These are phyloP conservation scores for Pseudocercospora musae DNA, from an alignment of 2,329 filamentous ascomycete species.

Conservation along the genomic window DNA sequence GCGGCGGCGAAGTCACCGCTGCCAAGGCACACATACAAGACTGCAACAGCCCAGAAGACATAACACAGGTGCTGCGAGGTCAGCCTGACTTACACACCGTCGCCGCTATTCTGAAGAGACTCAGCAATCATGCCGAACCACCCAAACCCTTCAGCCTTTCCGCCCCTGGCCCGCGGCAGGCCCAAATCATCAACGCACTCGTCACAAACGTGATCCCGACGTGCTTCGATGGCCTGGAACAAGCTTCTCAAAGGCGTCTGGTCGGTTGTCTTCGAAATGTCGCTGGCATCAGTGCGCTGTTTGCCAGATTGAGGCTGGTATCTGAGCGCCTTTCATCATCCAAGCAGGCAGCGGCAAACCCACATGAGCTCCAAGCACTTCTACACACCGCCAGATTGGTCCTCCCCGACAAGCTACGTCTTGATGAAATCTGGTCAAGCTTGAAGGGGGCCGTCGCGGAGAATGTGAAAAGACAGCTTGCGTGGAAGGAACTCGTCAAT, in stretches of 20 bases:
- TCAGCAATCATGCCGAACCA: slow-evolving; percentile 11
- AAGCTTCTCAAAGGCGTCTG: slow-evolving; percentile 50
- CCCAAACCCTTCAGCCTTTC: slow-evolving; percentile 56
- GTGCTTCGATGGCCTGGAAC: slow-evolving; percentile 68
- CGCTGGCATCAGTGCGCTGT: slow-evolving; percentile 71
- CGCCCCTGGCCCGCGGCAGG: slow-evolving; percentile 62
- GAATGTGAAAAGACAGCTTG: slow-evolving; percentile 47
- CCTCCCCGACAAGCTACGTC: slow-evolving; percentile 45
- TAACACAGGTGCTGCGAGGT: slow-evolving; percentile 39
- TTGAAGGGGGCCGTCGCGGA: slow-evolving; percentile 42
- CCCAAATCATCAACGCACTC: slow-evolving; percentile 72
- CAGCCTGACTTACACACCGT: slow-evolving; percentile 37
- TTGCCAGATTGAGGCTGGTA: slow-evolving; percentile 60
- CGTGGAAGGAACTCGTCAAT: slow-evolving; percentile 63
- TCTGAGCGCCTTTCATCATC: slow-evolving; percentile 2
- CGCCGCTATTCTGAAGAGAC: slow-evolving; percentile 24
- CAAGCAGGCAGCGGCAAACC: background rate
- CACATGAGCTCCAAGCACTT: slow-evolving; percentile 34
- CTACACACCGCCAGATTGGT: slow-evolving; percentile 43
- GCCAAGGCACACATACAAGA: background rate
- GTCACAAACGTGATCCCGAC: slow-evolving; percentile 73
- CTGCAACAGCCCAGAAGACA: slow-evolving; percentile 23
- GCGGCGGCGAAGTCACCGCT: background rate
- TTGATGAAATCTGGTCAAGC: slow-evolving; percentile 46
- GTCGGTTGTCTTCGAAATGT: slow-evolving; percentile 67